Evolutionary conservation across 495 filamentous ascomycete genomes (phyloP).

Genomic region (Penicillium riverlandense): DNA sequence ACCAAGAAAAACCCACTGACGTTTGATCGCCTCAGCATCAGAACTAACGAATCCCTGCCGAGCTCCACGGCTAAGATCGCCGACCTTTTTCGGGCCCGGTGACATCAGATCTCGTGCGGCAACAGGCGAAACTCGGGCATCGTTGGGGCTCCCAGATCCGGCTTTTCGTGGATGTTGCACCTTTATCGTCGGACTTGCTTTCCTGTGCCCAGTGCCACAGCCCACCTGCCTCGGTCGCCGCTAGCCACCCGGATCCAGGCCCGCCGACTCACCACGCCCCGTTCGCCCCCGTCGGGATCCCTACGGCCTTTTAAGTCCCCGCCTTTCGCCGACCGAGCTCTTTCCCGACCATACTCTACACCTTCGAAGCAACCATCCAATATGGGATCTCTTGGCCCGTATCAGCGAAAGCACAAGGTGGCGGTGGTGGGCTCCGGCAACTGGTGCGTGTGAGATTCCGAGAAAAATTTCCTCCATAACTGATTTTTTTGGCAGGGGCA

Average conservation of each 20-base stretch:
- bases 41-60: too few species aligned
- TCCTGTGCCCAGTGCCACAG: slow-evolving; percentile 10
- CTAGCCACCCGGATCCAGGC: slow-evolving; percentile 15
- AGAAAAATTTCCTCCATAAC: background rate
- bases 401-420: slow-evolving; percentile 79
- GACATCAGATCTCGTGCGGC: slow-evolving; percentile 7
- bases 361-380: slow-evolving; percentile 5
- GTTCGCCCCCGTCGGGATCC: slow-evolving; percentile 14
- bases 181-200: slow-evolving; percentile 16
- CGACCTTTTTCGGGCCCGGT: background rate
- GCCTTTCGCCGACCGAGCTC: slow-evolving; percentile 2
- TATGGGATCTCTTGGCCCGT: slow-evolving; percentile 38
- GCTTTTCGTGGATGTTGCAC: slow-evolving; percentile 10
- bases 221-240: slow-evolving; percentile 17
- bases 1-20: too few species aligned
- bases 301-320: slow-evolving; percentile 15
- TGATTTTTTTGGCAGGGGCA: slow-evolving; percentile 55
- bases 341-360: slow-evolving; percentile 16
- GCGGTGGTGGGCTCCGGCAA: slow-evolving; percentile 93
- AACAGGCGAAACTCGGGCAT: background rate
- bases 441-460: slow-evolving; percentile 47
- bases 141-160: slow-evolving; percentile 3
- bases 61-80: too few species aligned
- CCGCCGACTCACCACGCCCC: slow-evolving; percentile 4
- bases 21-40: too few species aligned